These are phyloP conservation scores for Phytophthora lateralis DNA, from an alignment of 352 stramenopile species.

Conservation along the genomic window DNA sequence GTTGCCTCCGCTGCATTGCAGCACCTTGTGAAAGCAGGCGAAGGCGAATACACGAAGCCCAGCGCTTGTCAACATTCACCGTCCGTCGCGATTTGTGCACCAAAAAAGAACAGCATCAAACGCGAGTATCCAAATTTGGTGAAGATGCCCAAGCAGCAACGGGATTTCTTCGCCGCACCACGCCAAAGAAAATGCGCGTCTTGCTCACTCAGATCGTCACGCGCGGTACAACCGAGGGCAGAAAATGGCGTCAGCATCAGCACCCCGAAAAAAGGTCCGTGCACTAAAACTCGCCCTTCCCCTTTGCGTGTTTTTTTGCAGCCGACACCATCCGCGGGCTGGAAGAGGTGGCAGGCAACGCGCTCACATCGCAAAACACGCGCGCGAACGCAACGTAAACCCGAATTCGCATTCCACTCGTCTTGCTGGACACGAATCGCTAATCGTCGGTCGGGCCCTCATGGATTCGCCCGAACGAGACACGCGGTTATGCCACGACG, in stretches of 20 bases:
- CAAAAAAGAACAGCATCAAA: constrained; percentile 1
- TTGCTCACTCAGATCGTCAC: not conserved
- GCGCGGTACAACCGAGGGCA: not conserved
- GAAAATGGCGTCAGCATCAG: not conserved
- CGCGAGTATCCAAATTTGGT: not conserved
- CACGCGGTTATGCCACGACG: constrained; percentile 15
- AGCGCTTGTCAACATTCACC: too few species aligned
- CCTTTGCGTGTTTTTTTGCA: constrained; percentile 30
- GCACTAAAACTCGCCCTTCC: constrained; percentile 9
- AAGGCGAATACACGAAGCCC: too few species aligned
- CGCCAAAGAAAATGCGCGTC: not conserved
- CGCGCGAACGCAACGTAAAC: too few species aligned
- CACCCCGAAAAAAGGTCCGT: constrained; percentile 16
- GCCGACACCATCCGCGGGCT: constrained; percentile 12
- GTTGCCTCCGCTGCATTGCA: not conserved
- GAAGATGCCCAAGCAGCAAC: too few species aligned
- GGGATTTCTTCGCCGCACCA: not conserved
- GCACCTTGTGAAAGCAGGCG: not conserved
- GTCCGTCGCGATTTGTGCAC: not conserved
- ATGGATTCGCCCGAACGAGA: constrained; percentile 21
- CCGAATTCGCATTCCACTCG: not conserved
- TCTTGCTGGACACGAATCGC: not conserved
- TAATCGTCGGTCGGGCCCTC: not conserved
- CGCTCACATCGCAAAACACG: constrained; percentile 20
- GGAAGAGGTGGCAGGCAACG: not conserved